These are phyloP conservation scores for Ambrosiella cleistominuta DNA, from an alignment of 2,329 filamentous ascomycete species.

Conservation along the genomic window DNA sequence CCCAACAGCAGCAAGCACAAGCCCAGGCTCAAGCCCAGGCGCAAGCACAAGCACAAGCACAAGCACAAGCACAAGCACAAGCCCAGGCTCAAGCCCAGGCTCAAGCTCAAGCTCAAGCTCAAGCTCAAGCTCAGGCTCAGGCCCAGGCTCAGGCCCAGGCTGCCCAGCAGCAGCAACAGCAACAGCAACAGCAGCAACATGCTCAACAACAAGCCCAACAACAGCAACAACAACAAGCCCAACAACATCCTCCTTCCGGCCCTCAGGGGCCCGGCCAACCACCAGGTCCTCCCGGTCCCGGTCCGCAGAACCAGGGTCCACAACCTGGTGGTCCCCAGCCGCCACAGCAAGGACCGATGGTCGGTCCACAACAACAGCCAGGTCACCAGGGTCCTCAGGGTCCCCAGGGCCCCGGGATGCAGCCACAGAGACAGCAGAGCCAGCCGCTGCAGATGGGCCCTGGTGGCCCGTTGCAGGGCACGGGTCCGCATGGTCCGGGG, in stretches of 20 bases:
- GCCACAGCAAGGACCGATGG: slow-evolving; percentile 21
- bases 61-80: neutral
- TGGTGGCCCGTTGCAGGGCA: neutral
- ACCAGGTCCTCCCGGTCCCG: neutral
- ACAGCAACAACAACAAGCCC: slow-evolving; percentile 9
- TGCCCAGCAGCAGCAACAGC: slow-evolving; percentile 20
- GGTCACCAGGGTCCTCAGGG: neutral
- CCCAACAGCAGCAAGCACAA: slow-evolving; percentile 21
- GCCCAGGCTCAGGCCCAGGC: slow-evolving; percentile 18
- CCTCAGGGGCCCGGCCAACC: slow-evolving; percentile 15
- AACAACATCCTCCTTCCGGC: neutral
- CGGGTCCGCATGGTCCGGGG: slow-evolving; percentile 4
- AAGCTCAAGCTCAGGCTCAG: slow-evolving; percentile 22
- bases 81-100: neutral
- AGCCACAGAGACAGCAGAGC: slow-evolving; percentile 4
- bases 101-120: slow-evolving; percentile 13
- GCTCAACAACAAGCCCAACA: slow-evolving; percentile 14
- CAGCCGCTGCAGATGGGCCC: slow-evolving; percentile 9
- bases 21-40: slow-evolving; percentile 22
- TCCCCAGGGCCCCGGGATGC: neutral
- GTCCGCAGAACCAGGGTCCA: too few relatives aligned
- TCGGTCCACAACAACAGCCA: neutral
- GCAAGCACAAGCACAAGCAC: slow-evolving; percentile 14
- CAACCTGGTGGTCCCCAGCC: neutral
- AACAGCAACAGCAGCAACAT: slow-evolving; percentile 20